Percentiles rank a stretch among this genome's conserved stretches.
These are phyloP conservation scores for Panicum hallii DNA, from an alignment of 202 grass and related monocot genomes.

Conservation along the genomic window DNA sequence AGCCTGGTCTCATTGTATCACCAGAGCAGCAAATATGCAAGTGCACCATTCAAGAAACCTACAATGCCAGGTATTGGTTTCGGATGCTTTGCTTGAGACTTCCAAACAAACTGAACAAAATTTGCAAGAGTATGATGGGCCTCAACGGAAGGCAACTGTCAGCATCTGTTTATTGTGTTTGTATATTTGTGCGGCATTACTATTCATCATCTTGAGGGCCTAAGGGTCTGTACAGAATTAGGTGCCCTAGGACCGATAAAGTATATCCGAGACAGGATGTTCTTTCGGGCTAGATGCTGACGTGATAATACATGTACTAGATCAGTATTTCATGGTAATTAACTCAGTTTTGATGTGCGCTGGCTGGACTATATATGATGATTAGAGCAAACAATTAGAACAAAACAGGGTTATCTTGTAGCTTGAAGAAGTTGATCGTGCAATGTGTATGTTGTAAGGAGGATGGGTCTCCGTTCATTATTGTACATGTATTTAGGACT, in stretches of 20 bases:
- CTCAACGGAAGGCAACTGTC: background rate
- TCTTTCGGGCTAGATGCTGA: slow-evolving; percentile 7
- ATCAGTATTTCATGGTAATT: slow-evolving; percentile 29
- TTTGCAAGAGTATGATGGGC: background rate
- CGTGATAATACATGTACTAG: background rate
- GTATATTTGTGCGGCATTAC: slow-evolving; percentile 25
- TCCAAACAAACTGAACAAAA: slow-evolving; percentile 15
- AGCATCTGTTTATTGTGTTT: slow-evolving; percentile 27
- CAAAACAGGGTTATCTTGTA: slow-evolving; percentile 19
- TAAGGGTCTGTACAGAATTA: slow-evolving; percentile 56
- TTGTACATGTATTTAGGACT: slow-evolving; percentile 37
- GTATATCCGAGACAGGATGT: slow-evolving; percentile 10
- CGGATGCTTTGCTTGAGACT: background rate
- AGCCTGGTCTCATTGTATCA: background rate
- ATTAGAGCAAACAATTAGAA: background rate
- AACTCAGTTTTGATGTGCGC: slow-evolving; percentile 47
- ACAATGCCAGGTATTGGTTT: background rate
- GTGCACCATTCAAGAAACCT: slow-evolving; percentile 23
- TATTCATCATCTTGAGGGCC: slow-evolving; percentile 23
- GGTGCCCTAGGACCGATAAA: slow-evolving; percentile 11
- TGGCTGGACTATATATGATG: background rate
- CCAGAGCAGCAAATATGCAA: background rate
- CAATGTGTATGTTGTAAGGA: slow-evolving; percentile 3
- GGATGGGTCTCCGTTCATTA: background rate
- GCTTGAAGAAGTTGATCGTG: slow-evolving; percentile 5